These are phyloP conservation scores for Nannizziopsis barbatae DNA, from an alignment of 2,329 filamentous ascomycete species.

Conservation along the genomic window DNA sequence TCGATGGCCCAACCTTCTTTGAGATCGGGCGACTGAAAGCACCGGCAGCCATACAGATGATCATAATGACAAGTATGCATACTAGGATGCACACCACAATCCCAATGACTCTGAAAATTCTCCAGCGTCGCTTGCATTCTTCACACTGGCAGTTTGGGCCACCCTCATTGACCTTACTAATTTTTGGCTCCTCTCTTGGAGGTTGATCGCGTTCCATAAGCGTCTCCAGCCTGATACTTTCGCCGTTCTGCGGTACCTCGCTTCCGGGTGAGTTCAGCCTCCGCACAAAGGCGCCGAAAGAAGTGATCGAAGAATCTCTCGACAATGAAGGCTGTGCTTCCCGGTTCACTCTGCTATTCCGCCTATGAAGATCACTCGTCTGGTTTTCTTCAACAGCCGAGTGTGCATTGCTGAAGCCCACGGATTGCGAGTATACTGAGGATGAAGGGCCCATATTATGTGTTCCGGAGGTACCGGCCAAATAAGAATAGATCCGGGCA, in stretches of 20 bases:
- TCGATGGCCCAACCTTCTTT: not conserved
- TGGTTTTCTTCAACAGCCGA: not conserved
- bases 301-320: conserved; percentile 4
- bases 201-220: not conserved
- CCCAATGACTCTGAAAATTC: not conserved
- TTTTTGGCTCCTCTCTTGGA: not conserved
- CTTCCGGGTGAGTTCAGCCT: not conserved
- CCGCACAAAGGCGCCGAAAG: conserved; percentile 5
- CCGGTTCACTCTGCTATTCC: not conserved
- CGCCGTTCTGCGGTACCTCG: not conserved
- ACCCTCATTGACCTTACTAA: not conserved
- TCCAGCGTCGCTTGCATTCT: conserved; percentile 1
- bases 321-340: not conserved
- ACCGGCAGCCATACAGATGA: not conserved
- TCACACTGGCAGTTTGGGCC: not conserved
- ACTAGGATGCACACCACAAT: conserved; percentile 2
- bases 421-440: conserved; percentile 7
- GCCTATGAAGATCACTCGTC: not conserved
- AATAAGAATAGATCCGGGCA: too few relatives aligned
- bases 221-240: not conserved
- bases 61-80: not conserved
- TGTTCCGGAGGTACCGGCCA: not conserved
- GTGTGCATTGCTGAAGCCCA: not conserved
- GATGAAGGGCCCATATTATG: not conserved
- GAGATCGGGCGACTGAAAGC: not conserved